Conservation (phyloP, 2,329 filamentous ascomycete species). For the Microascus cirrosus region DNA sequence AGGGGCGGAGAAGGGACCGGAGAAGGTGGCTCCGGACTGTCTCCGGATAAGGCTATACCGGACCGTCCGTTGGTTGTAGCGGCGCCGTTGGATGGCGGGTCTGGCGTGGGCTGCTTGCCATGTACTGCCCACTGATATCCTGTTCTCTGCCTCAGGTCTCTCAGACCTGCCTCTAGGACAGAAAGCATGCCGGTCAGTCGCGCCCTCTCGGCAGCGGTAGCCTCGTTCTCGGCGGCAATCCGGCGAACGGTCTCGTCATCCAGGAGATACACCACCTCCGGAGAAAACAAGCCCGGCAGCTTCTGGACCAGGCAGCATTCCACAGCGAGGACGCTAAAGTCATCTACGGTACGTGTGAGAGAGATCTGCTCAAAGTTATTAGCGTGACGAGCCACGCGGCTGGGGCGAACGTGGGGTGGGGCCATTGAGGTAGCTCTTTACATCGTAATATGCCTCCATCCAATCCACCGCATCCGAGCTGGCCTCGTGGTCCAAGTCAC, state of each 20-base stretch:
- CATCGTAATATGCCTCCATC: conserved; percentile 29
- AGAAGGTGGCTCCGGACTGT: no score
- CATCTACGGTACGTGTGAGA: not conserved
- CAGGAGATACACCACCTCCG: not conserved
- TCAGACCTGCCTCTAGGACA: no score
- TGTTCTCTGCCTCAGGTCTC: not conserved
- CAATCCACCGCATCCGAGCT: conserved; percentile 22
- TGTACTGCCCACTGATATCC: no score
- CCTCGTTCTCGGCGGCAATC: no score
- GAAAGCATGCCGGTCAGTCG: no score
- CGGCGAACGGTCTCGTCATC: no score
- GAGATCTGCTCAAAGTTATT: not conserved
- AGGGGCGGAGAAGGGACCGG: no score
- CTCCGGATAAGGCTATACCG: no score
- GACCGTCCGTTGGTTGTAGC: no score
- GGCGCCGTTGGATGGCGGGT: no score
- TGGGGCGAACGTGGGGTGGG: not conserved
- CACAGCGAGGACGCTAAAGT: not conserved
- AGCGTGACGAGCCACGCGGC: not conserved
- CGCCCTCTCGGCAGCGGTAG: no score
- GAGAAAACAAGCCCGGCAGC: not conserved
- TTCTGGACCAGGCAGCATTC: not conserved
- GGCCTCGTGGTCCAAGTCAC: conserved; percentile 11
- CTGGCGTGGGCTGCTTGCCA: no score
- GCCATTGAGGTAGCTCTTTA: conserved; percentile 5